A percentile compares a stretch with the other conserved stretches of the same genome.
Conservation (phyloP, 257 asterid species). For the Misopates orontium region DNA sequence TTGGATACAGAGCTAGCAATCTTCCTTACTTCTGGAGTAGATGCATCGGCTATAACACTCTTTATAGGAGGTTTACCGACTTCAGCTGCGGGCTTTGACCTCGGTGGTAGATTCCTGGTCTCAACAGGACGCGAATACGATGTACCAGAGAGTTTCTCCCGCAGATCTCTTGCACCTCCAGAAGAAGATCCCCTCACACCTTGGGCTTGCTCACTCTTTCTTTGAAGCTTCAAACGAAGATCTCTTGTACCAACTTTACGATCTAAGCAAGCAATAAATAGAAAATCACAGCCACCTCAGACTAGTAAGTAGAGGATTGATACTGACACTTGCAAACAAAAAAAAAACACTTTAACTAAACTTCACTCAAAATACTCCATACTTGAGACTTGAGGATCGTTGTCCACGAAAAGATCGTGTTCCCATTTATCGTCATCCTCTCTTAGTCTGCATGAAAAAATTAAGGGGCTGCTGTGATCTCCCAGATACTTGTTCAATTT, state of each 20-base stretch:
- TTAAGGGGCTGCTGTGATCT: conserved; percentile 5
- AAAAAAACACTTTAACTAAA: background rate
- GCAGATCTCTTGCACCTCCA: conserved; percentile 83
- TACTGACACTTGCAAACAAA: background rate
- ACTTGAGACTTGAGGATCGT: conserved; percentile 52
- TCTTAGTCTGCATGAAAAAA: conserved; percentile 57
- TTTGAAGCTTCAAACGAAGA: conserved; percentile 95
- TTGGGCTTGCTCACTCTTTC: conserved; percentile 68
- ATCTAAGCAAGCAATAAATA: conserved; percentile 39
- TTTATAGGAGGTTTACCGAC: conserved; percentile 59
- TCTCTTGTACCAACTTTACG: conserved; percentile 67
- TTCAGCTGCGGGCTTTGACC: conserved; percentile 59
- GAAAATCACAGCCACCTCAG: conserved; percentile 20
- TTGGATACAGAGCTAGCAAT: conserved; percentile 46
- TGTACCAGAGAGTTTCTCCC: conserved; percentile 91
- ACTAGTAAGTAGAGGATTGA: conserved; percentile 19
- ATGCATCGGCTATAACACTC: conserved; percentile 60
- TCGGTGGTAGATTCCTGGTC: conserved; percentile 41
- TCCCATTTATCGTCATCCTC: conserved; percentile 77
- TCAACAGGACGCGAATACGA: conserved; percentile 51
- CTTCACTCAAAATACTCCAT: conserved; percentile 29
- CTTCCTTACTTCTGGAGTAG: conserved; percentile 42
- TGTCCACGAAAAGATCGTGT: conserved; percentile 61
- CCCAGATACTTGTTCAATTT: conserved; percentile 6
- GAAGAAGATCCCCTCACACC: conserved; percentile 55